Conservation (phyloP, 192 early-diverging fungal genomes). For the Coemansia sp. region DNA sequence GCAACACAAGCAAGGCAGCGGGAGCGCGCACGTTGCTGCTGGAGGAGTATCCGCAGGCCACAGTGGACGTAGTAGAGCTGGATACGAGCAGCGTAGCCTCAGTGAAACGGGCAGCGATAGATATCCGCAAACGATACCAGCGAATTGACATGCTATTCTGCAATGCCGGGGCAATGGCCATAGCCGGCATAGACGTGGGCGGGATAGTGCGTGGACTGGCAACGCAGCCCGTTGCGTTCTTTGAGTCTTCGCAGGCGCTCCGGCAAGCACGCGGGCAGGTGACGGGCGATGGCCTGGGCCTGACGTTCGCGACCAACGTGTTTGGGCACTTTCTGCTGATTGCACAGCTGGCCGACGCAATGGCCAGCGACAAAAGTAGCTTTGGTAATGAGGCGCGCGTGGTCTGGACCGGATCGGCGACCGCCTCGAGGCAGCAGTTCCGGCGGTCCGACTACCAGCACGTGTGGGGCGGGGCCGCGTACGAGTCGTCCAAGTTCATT, state of each 20-base stretch:
- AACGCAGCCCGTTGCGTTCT: constrained; percentile 36
- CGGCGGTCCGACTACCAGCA: constrained; percentile 39
- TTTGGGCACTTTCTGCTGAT: constrained; percentile 52
- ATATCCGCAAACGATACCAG: background rate
- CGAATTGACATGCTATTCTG: constrained; percentile 40
- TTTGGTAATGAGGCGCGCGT: constrained; percentile 21
- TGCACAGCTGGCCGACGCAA: constrained; percentile 1
- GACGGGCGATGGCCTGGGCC: constrained; percentile 35
- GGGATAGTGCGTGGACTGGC: constrained; percentile 23
- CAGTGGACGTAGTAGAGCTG: constrained; percentile 20
- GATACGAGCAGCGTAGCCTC: constrained; percentile 46
- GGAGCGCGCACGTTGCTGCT: constrained; percentile 19
- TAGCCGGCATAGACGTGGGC: constrained; percentile 7
- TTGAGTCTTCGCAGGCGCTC: constrained; percentile 44
- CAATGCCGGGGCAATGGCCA: constrained; percentile 52
- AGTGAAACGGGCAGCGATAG: constrained; percentile 18
- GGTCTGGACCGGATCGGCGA: constrained; percentile 48
- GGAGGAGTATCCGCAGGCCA: background rate
- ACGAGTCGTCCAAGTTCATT: constrained; percentile 52
- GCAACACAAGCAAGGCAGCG: constrained; percentile 19
- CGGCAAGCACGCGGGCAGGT: constrained; percentile 25
- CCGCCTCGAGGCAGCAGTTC: constrained; percentile 26
- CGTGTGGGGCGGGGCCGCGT: constrained; percentile 32
- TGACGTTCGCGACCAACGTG: constrained; percentile 50
- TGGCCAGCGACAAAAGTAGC: too few relatives aligned